Base-by-base conservation (phyloP, 2,329 filamentous ascomycete genomes). In the Trichoderma sp. region DNA sequence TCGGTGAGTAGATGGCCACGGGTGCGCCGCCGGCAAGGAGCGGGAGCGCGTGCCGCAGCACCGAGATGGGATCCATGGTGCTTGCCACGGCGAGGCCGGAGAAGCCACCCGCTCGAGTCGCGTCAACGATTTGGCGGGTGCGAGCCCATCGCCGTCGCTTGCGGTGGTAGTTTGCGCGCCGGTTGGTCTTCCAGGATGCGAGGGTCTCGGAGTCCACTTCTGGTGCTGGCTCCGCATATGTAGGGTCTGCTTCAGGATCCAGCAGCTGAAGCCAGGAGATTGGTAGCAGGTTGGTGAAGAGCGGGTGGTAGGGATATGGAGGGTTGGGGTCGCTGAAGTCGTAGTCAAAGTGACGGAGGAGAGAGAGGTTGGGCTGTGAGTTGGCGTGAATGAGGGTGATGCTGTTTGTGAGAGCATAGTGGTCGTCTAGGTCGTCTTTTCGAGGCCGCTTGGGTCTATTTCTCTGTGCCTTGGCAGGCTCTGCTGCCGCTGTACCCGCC, bases 181-280 rank as follows among this genome's bases (percentile, higher is more conserved):
- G 95, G 77, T 93, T 95, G 16, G 92, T 90, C 85, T 98, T 98
- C 89, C 93, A 92, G 1, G 88, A 85, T 0, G 90, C 86, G 2
- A 98, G 86, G 29, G 89, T 88, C 18, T 91, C 89, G 0, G 91
- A 86, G 0, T 91, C 80, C 1, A 92, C 86, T 0, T 85, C 82
- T 0, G 90, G 87, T 0, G 95, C 93, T 71, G 92, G 89, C 31
- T 90, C 88, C 38, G 87, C 84, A 84, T 97, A 98, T 4, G 93
- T 91, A 1, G 90, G 88, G 83, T 98, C 97, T 35, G 91, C 86
- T 45, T 90, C 85, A 0, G 97, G 97, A 29, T 93, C 89, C 18
- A 98, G 86, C 6, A 99, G 90, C 84, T 98, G 96, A 2, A 99
- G 90, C 95, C 96, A 99, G 33, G 94, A 96, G 35, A 98, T 87